phyloP scores from a whole-genome alignment of 2,329 filamentous ascomycete genomes.

The Curvularia sp. region DNA sequence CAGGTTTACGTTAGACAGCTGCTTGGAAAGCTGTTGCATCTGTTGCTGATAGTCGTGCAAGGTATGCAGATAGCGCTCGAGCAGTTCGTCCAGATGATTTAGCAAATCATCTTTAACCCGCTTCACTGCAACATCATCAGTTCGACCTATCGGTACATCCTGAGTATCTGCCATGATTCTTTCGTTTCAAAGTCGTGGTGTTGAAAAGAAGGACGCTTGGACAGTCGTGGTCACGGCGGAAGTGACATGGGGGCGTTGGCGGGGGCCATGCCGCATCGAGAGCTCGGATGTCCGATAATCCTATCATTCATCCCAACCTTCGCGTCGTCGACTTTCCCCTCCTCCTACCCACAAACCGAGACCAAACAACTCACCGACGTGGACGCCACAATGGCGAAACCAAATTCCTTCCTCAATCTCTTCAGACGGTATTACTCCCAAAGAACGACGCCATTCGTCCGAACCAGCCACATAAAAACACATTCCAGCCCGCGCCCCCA shows the following conservation, averaged over 20 bases:
- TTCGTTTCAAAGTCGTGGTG: not conserved
- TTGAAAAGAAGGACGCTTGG: not conserved
- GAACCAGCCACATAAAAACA: conserved; percentile 16
- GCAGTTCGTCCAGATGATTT: conserved; percentile 65
- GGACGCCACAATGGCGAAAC: conserved; percentile 41
- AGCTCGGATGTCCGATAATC: conserved; percentile 24
- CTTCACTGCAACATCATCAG: conserved; percentile 3
- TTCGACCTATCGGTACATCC: not conserved
- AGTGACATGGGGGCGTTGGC: conserved; percentile 12
- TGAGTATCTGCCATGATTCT: conserved; percentile 24
- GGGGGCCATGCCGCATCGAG: conserved; percentile 26
- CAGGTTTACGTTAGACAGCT: conserved; percentile 62
- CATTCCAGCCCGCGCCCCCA: conserved; percentile 34
- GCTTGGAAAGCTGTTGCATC: conserved; percentile 60
- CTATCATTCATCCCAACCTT: conserved; percentile 16
- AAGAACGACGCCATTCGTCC: conserved; percentile 14
- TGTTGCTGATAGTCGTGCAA: conserved; percentile 72
- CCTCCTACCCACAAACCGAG: conserved; percentile 8
- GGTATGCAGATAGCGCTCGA: conserved; percentile 70
- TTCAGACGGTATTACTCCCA: conserved; percentile 41
- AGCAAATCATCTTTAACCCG: conserved; percentile 41
- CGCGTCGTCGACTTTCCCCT: conserved; percentile 1
- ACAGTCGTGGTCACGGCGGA: not conserved
- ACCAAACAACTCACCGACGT: not conserved
- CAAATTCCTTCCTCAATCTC: conserved; percentile 45